Base-by-base conservation (phyloP, 768 basidiomycete genomes). In the Collybiopsis luxurians region DNA sequence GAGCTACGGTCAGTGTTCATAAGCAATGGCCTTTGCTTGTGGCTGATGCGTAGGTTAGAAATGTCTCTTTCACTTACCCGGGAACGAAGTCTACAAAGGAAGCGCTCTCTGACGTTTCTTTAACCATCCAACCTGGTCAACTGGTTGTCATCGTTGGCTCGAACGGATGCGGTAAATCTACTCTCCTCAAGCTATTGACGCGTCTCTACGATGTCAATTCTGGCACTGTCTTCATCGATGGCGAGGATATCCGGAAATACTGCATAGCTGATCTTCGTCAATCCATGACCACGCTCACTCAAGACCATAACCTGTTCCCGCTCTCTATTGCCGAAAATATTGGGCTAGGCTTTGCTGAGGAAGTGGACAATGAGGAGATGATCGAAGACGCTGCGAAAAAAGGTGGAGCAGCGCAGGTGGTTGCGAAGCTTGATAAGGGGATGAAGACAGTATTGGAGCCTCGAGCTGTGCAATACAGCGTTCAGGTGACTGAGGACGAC, bases 151-250 rank as follows among this genome's bases (percentile, higher is more conserved):
- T 82, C 34, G 78, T 79, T 9, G 80, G 81, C 12, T 63, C 56
- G 9, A 79, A 78, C 58, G 78, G 78, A 9, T 73, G 74, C 60
- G 79, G 77, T 6, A 80, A 80, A 57, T 70, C 75, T 0, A 73
- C 77, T 9, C 64, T 79, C 11, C 64, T 79, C 26, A 77, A 79
- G 50, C 64, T 81, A 6, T 55, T 81, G 12, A 68, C 67, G 10
- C 63, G 77, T 11, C 45, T 74, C 3, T 66, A 68, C 23, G 67
- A 70, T 9, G 64, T 69, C 0, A 63, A 62, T 0, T 66, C 64
- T 4, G 80, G 80, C 0, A 62, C 70, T 24, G 73, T 83, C 26
- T 60, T 69, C 21, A 63, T 80, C 30, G 78, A 81, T 59, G 75
- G 69, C 36, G 53, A 62, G 45, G 69, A 73, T 1, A 58, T 79